Evolutionary conservation across 768 basidiomycete genomes (phyloP).

Genomic region (Cystofilobasidium capitatum): DNA sequence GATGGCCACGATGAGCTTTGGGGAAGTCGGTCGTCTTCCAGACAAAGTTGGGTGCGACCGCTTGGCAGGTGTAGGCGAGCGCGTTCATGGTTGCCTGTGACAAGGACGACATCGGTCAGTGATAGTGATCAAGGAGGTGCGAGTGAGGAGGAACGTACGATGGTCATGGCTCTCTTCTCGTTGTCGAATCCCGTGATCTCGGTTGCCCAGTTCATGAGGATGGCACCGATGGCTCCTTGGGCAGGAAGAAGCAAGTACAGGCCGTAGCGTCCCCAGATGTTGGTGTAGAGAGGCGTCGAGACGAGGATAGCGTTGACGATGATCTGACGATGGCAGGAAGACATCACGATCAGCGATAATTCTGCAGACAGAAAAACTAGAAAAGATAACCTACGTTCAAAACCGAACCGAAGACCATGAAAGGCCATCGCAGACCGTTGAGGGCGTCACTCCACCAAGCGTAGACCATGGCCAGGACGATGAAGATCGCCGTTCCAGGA

Average conservation of each 20-base stretch:
- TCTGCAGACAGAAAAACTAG: too few relatives aligned
- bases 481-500: conserved; percentile 15
- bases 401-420: conserved; percentile 3
- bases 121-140: neutral
- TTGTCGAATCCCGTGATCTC: conserved; percentile 6
- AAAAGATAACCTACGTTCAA: neutral
- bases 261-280: neutral
- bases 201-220: conserved; percentile 14
- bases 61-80: conserved; percentile 6
- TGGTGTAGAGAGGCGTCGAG: conserved; percentile 11
- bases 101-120: neutral
- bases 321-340: neutral
- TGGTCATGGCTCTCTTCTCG: conserved; percentile 9
- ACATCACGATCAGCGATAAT: neutral
- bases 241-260: conserved; percentile 14
- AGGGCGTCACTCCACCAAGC: conserved; percentile 13
- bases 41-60: conserved; percentile 19
- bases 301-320: conserved; percentile 13
- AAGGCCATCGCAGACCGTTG: neutral
- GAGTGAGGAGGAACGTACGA: neutral
- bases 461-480: conserved; percentile 8
- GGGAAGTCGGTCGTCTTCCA: conserved; percentile 23
- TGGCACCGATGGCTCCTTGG: conserved; percentile 11
- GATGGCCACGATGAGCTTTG: conserved; percentile 2
- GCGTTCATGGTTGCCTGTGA: neutral